Evolutionary conservation across 352 stramenopile species (phyloP).

Genomic region (Elongisporangium undulatum): DNA sequence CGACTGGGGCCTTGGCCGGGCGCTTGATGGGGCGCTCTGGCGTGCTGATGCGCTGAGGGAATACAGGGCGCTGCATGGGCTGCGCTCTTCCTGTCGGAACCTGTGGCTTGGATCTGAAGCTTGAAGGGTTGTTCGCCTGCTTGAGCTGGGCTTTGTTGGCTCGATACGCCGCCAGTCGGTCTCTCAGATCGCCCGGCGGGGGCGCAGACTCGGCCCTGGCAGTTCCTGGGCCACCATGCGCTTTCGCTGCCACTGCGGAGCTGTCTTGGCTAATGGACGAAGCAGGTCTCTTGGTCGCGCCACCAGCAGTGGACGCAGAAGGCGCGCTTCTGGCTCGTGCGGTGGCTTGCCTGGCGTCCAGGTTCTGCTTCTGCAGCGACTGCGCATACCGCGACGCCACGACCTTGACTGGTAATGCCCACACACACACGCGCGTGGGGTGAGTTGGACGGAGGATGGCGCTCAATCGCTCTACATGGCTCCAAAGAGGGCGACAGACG

Average conservation of each 20-base stretch:
- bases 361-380: slow-evolving; percentile 38
- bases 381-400: slow-evolving; percentile 57
- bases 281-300: neutral
- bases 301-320: slow-evolving; percentile 2
- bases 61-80: slow-evolving; percentile 4
- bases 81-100: neutral
- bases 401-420: slow-evolving; percentile 32
- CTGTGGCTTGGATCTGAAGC: neutral
- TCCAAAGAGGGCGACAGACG: neutral
- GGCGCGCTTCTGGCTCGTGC: neutral
- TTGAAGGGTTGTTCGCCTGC: neutral
- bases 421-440: neutral
- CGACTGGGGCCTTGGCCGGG: slow-evolving; percentile 6
- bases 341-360: slow-evolving; percentile 8
- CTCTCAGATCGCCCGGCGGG: slow-evolving; percentile 18
- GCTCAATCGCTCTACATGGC: too few species aligned
- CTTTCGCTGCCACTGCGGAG: neutral
- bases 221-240: neutral
- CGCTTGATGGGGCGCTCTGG: slow-evolving; percentile 11
- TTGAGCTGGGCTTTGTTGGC: slow-evolving; percentile 23
- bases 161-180: slow-evolving; percentile 36
- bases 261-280: neutral
- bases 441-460: neutral
- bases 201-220: neutral
- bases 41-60: slow-evolving; percentile 13